A percentile compares a stretch with the other conserved stretches of the same genome.
Evolutionary conservation across 257 asterid species (phyloP).

Genomic region (Plectranthus barbatus): DNA sequence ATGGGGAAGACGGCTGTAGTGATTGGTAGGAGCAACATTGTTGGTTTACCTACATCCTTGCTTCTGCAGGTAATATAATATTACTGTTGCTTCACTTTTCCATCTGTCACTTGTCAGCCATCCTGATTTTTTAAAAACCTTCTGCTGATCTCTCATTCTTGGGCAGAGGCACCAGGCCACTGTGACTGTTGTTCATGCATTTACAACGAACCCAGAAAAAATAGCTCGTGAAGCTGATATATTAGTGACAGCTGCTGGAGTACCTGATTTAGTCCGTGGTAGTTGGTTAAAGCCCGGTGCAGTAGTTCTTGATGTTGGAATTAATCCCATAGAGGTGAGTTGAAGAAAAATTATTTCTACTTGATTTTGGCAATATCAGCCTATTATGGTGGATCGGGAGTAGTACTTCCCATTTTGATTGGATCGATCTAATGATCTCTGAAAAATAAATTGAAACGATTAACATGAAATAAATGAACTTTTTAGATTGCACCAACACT

Average conservation of each 20-base stretch:
- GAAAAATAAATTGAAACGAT: too few species aligned
- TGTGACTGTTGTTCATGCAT: slow-evolving; percentile 60
- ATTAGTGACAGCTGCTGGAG: slow-evolving; percentile 73
- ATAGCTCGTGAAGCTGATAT: slow-evolving; percentile 82
- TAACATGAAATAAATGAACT: too few species aligned
- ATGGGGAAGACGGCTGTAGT: slow-evolving; percentile 63
- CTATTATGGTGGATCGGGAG: not conserved
- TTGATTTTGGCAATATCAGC: not conserved
- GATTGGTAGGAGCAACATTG: slow-evolving; percentile 83
- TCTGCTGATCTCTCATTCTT: slow-evolving; percentile 6
- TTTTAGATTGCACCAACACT: too few species aligned
- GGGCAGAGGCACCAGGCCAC: slow-evolving; percentile 89
- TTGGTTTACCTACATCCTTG: slow-evolving; percentile 74
- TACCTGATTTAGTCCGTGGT: slow-evolving; percentile 75
- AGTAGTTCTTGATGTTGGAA: slow-evolving; percentile 76
- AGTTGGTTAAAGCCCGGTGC: slow-evolving; percentile 93
- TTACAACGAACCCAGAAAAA: slow-evolving; percentile 52
- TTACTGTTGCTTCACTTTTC: not conserved
- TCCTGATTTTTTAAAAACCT: not conserved
- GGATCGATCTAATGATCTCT: too few species aligned
- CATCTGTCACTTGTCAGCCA: not conserved
- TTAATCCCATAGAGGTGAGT: slow-evolving; percentile 67
- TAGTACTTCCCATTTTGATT: too few species aligned
- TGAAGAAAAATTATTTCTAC: not conserved
- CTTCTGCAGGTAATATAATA: slow-evolving; percentile 58